These are phyloP conservation scores for Pichia gijzeniarum DNA, from an alignment of 805 yeast genomes.

Conservation along the genomic window DNA sequence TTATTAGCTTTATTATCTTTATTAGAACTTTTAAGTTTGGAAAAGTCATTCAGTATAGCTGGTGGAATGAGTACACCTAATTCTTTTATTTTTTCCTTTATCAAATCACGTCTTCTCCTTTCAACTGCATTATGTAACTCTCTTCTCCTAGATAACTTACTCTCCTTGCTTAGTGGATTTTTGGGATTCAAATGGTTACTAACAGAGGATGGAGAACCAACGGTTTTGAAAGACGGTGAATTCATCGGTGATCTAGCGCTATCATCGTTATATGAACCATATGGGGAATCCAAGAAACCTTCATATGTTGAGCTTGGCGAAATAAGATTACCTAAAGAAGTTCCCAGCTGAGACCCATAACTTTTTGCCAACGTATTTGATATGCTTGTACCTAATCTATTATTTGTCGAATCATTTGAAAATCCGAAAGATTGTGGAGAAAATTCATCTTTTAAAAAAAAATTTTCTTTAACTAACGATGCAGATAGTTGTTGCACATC, in stretches of 20 bases:
- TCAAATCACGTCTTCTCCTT: conserved; percentile 82
- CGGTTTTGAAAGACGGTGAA: conserved; percentile 30
- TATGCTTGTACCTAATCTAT: conserved; percentile 3
- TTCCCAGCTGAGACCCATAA: conserved; percentile 28
- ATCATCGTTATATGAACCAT: conserved; percentile 29
- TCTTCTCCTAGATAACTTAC: conserved; percentile 67
- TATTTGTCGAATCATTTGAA: conserved; percentile 10
- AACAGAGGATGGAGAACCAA: conserved; percentile 31
- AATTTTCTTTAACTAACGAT: not conserved
- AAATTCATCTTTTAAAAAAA: conserved; percentile 14
- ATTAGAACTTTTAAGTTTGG: conserved; percentile 24
- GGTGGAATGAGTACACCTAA: conserved; percentile 80
- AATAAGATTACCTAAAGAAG: conserved; percentile 27
- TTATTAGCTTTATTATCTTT: conserved; percentile 78
- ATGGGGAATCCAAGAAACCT: conserved; percentile 31
- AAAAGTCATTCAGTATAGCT: conserved; percentile 42
- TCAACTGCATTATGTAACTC: conserved; percentile 95
- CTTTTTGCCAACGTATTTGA: conserved; percentile 18
- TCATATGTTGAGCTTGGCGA: conserved; percentile 33
- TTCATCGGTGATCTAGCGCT: conserved; percentile 30
- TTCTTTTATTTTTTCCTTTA: conserved; percentile 83
- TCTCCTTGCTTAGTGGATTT: conserved; percentile 47
- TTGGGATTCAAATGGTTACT: conserved; percentile 31
- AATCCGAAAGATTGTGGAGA: conserved; percentile 26
- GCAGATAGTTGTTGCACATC: conserved; percentile 4